Conservation (phyloP, 2,329 filamentous ascomycete genomes). For the Talaromyces marneffei region DNA sequence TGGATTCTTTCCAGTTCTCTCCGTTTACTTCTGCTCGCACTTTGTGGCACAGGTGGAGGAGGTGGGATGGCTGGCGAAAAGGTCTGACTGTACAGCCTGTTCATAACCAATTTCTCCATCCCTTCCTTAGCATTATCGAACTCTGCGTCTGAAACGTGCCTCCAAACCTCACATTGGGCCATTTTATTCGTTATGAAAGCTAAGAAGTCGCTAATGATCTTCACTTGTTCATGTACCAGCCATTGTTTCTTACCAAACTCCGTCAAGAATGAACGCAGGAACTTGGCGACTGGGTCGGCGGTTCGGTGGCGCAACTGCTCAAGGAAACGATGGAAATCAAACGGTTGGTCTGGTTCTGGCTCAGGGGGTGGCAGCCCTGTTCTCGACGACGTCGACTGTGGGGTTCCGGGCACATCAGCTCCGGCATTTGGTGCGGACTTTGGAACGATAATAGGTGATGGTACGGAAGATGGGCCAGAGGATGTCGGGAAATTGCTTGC, state of each 20-base stretch:
- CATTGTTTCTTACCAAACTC: conserved; percentile 98
- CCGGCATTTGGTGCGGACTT: conserved; percentile 23
- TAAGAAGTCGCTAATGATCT: conserved; percentile 94
- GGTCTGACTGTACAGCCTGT: conserved; percentile 87
- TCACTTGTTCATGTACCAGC: conserved; percentile 99
- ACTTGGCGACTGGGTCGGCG: conserved; percentile 94
- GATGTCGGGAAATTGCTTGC: conserved; percentile 26
- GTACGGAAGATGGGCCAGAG: conserved; percentile 13
- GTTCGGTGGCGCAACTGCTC: conserved; percentile 94
- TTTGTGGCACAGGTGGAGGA: conserved; percentile 60
- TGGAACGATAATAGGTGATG: conserved; percentile 22
- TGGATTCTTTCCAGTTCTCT: conserved; percentile 63
- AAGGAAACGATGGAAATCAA: conserved; percentile 95
- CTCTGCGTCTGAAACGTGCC: conserved; percentile 88
- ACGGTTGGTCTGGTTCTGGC: conserved; percentile 78
- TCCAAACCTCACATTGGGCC: conserved; percentile 94
- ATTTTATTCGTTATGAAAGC: conserved; percentile 98
- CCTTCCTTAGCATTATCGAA: conserved; percentile 98
- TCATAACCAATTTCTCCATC: conserved; percentile 99
- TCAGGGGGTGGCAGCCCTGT: conserved; percentile 61
- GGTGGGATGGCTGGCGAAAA: conserved; percentile 90
- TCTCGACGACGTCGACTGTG: conserved; percentile 31
- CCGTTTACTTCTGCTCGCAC: conserved; percentile 58
- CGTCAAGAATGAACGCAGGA: conserved; percentile 84
- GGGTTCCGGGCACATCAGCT: conserved; percentile 24